These are phyloP conservation scores for Thielaviopsis punctulata DNA, from an alignment of 2,329 filamentous ascomycete species.

Conservation along the genomic window DNA sequence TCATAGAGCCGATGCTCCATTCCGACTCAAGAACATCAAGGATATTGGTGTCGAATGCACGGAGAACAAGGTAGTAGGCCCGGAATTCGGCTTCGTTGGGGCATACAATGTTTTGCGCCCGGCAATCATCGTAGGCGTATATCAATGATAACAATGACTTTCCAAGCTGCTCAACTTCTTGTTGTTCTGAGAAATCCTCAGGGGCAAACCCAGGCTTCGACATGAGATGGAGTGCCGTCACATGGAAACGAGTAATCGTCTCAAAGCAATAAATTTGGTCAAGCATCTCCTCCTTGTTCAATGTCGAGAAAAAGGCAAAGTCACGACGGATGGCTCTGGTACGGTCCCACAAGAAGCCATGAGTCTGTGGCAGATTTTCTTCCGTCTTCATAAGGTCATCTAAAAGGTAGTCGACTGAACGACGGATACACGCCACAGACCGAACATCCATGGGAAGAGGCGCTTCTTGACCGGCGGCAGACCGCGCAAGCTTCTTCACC, in stretches of 20 bases:
- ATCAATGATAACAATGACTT: slow-evolving; percentile 48
- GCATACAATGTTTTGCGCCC: slow-evolving; percentile 37
- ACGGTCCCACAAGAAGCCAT: slow-evolving; percentile 52
- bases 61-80: slow-evolving; percentile 46
- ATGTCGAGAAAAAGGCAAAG: slow-evolving; percentile 48
- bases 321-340: slow-evolving; percentile 51
- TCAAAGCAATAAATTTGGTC: slow-evolving; percentile 47
- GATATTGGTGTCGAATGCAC: slow-evolving; percentile 40
- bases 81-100: slow-evolving; percentile 49
- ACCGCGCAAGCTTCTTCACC: slow-evolving; percentile 51
- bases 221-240: slow-evolving; percentile 45
- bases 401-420: slow-evolving; percentile 46
- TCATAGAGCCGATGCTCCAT: slow-evolving; percentile 39
- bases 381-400: slow-evolving; percentile 39
- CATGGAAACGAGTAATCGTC: slow-evolving; percentile 49
- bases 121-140: slow-evolving; percentile 49
- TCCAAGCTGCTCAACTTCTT: slow-evolving; percentile 49
- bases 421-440: slow-evolving; percentile 38
- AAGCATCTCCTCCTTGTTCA: slow-evolving; percentile 37
- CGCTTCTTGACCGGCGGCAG: slow-evolving; percentile 49
- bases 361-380: slow-evolving; percentile 34
- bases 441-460: slow-evolving; percentile 52
- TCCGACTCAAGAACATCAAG: slow-evolving; percentile 34
- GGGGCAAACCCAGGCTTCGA: slow-evolving; percentile 37
- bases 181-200: slow-evolving; percentile 47